A percentile compares a stretch with the other conserved stretches of the same genome.
phyloP scores from a whole-genome alignment of 345 rosid genomes.

The Hirschfeldia incana region DNA sequence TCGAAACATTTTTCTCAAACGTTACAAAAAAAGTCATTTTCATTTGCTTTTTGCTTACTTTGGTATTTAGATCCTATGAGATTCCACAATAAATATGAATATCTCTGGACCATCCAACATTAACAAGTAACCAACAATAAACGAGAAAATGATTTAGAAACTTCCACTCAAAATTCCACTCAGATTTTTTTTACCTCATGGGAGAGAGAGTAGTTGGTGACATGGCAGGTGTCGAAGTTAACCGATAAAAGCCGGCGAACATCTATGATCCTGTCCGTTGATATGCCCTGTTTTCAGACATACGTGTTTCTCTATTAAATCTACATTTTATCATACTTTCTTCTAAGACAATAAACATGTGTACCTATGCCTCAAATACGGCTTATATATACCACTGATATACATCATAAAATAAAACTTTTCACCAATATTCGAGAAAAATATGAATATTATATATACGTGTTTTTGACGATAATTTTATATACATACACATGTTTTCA shows the following conservation, averaged over 20 bases:
- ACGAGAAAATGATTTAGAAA: background rate
- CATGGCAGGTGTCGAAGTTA: conserved; percentile 65
- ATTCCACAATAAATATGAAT: conserved; percentile 24
- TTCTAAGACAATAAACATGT: conserved; percentile 1
- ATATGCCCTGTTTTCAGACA: conserved; percentile 70
- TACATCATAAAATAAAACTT: background rate
- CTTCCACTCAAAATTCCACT: background rate
- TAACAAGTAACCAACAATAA: conserved; percentile 10
- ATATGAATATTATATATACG: conserved; percentile 3
- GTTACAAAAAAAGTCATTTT: conserved; percentile 24
- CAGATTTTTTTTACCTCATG: conserved; percentile 65
- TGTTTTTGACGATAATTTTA: background rate
- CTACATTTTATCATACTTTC: background rate
- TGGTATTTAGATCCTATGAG: background rate
- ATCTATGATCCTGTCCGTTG: conserved; percentile 94
- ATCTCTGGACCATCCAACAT: conserved; percentile 22
- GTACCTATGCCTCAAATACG: conserved; percentile 8
- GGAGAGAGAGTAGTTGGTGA: conserved; percentile 74
- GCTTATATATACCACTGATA: background rate
- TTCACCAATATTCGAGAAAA: background rate
- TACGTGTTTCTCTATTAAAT: background rate
- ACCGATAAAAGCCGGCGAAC: conserved; percentile 82
- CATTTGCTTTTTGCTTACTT: conserved; percentile 29
- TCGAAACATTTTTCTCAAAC: background rate
- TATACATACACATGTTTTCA: background rate